Conservation (phyloP, 2,329 filamentous ascomycete species). For the Lomentospora prolificans region DNA sequence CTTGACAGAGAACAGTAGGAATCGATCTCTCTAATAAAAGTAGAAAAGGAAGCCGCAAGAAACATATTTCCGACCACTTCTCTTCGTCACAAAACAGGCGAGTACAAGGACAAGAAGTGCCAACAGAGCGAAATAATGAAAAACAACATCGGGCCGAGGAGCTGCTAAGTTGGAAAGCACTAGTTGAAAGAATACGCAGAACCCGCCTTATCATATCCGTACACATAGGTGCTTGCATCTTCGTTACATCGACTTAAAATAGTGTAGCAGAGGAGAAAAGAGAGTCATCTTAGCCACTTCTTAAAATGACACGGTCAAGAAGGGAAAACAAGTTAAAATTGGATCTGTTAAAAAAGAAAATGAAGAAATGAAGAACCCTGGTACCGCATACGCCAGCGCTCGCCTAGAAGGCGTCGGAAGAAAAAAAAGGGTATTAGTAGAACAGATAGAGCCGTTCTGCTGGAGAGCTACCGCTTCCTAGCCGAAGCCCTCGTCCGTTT, state of each 20-base stretch:
- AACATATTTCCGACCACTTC: too few species aligned
- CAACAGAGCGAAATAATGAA: neutral
- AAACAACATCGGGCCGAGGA: neutral
- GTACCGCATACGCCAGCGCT: neutral
- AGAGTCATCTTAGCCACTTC: neutral
- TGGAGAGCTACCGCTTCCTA: neutral
- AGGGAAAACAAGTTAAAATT: neutral
- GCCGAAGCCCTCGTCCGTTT: conserved; percentile 5
- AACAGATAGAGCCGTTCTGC: neutral
- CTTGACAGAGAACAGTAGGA: neutral
- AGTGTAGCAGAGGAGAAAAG: neutral
- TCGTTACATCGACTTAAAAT: neutral
- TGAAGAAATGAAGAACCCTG: neutral
- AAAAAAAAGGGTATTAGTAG: neutral
- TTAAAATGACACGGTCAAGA: conserved; percentile 2
- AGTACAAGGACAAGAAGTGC: neutral
- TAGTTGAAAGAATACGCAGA: neutral
- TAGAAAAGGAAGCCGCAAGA: neutral
- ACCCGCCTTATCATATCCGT: neutral
- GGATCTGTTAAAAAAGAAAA: conserved; percentile 3
- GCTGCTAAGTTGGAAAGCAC: neutral
- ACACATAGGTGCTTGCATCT: neutral
- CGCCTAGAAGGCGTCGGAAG: neutral
- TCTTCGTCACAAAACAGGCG: too few species aligned
- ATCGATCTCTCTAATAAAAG: neutral